These are phyloP conservation scores for Rickenella mellea DNA, from an alignment of 768 basidiomycete species.

Conservation along the genomic window DNA sequence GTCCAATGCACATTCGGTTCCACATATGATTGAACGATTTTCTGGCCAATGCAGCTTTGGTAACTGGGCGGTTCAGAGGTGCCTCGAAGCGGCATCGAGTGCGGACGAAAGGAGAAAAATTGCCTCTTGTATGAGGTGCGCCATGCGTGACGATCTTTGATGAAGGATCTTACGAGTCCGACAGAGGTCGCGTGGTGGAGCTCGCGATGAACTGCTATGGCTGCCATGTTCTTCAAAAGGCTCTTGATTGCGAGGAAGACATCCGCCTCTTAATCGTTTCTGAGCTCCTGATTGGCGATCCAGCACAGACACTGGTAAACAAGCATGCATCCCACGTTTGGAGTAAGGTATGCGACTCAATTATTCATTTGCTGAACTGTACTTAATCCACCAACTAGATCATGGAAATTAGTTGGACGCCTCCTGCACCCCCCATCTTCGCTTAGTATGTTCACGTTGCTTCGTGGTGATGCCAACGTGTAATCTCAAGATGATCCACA, in stretches of 20 bases:
- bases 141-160: not conserved
- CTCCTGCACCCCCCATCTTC: constrained; percentile 83
- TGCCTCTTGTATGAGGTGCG: constrained; percentile 77
- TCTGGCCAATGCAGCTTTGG: constrained; percentile 50
- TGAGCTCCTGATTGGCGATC: constrained; percentile 76
- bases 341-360: constrained; percentile 54
- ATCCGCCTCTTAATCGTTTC: constrained; percentile 75
- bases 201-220: constrained; percentile 86
- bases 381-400: constrained; percentile 34
- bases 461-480: constrained; percentile 1
- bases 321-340: constrained; percentile 90
- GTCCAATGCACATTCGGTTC: constrained; percentile 5
- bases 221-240: constrained; percentile 84
- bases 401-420: constrained; percentile 84
- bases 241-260: constrained; percentile 85
- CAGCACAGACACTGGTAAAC: constrained; percentile 78
- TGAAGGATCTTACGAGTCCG: not conserved
- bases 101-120: constrained; percentile 72
- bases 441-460: constrained; percentile 47
- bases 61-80: constrained; percentile 87
- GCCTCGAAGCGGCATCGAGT: constrained; percentile 70
- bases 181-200: constrained; percentile 74
- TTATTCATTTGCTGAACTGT: not conserved
- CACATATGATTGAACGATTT: constrained; percentile 1
- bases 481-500: constrained; percentile 16